Evolutionary conservation across 768 basidiomycete genomes (phyloP).

Genomic region (Mycena rosella): DNA sequence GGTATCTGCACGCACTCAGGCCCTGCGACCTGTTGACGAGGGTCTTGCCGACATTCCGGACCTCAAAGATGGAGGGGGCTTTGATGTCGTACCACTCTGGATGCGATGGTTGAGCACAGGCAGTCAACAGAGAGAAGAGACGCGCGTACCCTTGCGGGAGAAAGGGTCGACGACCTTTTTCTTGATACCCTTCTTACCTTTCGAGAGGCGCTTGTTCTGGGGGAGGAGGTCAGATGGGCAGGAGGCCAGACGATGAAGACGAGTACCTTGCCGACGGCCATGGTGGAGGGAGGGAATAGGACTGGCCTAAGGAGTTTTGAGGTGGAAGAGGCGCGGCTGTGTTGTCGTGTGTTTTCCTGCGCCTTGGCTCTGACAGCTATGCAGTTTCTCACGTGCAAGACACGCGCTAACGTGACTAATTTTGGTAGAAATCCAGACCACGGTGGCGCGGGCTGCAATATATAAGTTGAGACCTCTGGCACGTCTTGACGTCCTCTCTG

Average conservation of each 20-base stretch:
- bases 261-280: conserved; percentile 69
- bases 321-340: conserved; percentile 30
- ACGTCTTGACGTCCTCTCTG: too few species aligned
- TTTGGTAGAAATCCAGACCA: too few species aligned
- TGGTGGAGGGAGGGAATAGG: conserved; percentile 56
- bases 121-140: conserved; percentile 7
- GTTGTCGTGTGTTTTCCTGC: too few species aligned
- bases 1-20: conserved; percentile 79
- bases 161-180: conserved; percentile 99
- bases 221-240: conserved; percentile 8
- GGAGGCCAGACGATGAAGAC: background rate
- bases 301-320: conserved; percentile 58
- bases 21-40: conserved; percentile 98
- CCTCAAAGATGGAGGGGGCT: conserved; percentile 97
- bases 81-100: conserved; percentile 99
- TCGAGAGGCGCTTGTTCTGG: conserved; percentile 97
- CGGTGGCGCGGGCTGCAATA: too few species aligned
- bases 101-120: conserved; percentile 16
- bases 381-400: too few species aligned
- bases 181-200: conserved; percentile 99
- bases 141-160: conserved; percentile 91
- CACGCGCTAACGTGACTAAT: too few species aligned
- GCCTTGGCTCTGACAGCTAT: too few species aligned
- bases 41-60: conserved; percentile 97
- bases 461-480: too few species aligned